Evolutionary conservation across 768 basidiomycete species (phyloP), one percentile per base, ranked within the genome.

Genomic region (Megacollybia marginata): DNA sequence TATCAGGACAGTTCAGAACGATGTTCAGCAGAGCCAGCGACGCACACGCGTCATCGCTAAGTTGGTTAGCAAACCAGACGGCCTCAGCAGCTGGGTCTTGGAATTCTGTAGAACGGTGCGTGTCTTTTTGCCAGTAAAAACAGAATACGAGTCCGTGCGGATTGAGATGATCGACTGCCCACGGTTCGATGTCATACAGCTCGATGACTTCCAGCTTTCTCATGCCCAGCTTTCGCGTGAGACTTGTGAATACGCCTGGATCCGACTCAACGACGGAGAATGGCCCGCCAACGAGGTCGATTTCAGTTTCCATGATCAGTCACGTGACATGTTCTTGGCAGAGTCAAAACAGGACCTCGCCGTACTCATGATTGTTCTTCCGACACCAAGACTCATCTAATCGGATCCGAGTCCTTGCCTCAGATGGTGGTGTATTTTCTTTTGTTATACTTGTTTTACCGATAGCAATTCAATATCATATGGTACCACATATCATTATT

Each of bases 31-130:
- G 69, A 0, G 81, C 81, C 55, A 75, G 77, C 0, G 80, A 79
- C 8, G 80, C 80, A 57, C 82, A 84, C 4, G 82, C 79, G 56
- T 84, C 80, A 55, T 79, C 74, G 62, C 74, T 79, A 20, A 85
- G 70, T 60, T 85, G 82, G 61, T 83, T 80, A 9, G 82, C 81
- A 54, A 82, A 85, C 82, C 82, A 85, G 9, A 84, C 73, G 23
- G 63, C 67, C 51, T 76, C 74, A 2, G 80, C 74, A 9, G 76
- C 73, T 2, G 79, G 73, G 58, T 81, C 76, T 28, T 73, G 65
- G 53, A 78, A 75, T 55, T 74, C 75, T 2, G 66, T 59, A 5
- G 72, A 61, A 31, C 71, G 65, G 57, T 75, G 72, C 5, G 63
- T 46, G 55, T 79, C 78, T 53, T 75, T 75, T 15, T 61, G 64